phyloP scores from a whole-genome alignment of 1,284 basidiomycete species.

The Apiotrichum gamsii region DNA sequence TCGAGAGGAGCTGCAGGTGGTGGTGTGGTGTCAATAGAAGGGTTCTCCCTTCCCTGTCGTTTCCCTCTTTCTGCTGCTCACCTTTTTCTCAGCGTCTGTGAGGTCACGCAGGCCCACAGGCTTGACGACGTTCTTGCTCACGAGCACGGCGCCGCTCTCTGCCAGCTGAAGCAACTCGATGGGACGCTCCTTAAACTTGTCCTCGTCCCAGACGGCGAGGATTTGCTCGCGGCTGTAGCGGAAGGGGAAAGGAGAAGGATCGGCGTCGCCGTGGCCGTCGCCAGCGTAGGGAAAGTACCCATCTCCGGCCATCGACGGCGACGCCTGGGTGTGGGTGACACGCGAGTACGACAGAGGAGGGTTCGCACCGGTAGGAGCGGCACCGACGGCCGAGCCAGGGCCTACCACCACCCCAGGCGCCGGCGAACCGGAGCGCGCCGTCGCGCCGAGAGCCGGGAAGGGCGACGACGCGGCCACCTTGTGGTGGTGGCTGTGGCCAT shows the following conservation, averaged over 20 bases:
- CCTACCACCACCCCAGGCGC: no score
- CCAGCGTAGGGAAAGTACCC: slow-evolving; percentile 55
- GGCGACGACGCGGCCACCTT: slow-evolving; percentile 19
- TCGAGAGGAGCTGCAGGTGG: slow-evolving; percentile 32
- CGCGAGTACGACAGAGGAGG: slow-evolving; percentile 60
- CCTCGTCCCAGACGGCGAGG: slow-evolving; percentile 74
- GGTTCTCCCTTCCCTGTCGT: not conserved
- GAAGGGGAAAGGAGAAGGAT: slow-evolving; percentile 56
- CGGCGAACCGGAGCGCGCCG: slow-evolving; percentile 25
- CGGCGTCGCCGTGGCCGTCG: slow-evolving; percentile 6
- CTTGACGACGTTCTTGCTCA: slow-evolving; percentile 64
- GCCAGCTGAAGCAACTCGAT: slow-evolving; percentile 58
- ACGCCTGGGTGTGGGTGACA: slow-evolving; percentile 45
- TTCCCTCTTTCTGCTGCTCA: slow-evolving; percentile 44
- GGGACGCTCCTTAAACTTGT: slow-evolving; percentile 64
- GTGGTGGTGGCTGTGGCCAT: slow-evolving; percentile 1
- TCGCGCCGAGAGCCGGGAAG: slow-evolving; percentile 40
- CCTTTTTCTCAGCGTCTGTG: slow-evolving; percentile 81
- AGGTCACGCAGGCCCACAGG: slow-evolving; percentile 72
- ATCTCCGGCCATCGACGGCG: slow-evolving; percentile 47
- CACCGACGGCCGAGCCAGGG: no score
- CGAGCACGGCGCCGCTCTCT: slow-evolving; percentile 76
- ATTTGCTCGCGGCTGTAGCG: slow-evolving; percentile 79
- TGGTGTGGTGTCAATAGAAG: no score
- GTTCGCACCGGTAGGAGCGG: slow-evolving; percentile 17